Evolutionary conservation across 1,284 basidiomycete genomes (phyloP).

Genomic region (Puccinia horiana): DNA sequence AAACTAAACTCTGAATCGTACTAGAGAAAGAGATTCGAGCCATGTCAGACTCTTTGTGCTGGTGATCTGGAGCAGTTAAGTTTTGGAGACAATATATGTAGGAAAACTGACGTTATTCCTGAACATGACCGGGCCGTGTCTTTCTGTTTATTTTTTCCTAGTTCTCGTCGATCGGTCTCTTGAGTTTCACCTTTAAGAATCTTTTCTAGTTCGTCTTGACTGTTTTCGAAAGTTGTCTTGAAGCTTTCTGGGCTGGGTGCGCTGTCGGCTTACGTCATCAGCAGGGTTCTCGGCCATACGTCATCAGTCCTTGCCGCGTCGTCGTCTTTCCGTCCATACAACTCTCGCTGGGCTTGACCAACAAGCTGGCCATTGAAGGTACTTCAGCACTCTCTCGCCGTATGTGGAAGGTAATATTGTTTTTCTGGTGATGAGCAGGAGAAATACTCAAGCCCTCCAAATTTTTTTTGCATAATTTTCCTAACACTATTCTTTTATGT

Average conservation of each 20-base stretch:
- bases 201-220: not conserved
- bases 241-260: not conserved
- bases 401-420: too few relatives aligned
- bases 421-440: too few relatives aligned
- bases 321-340: not conserved
- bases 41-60: not conserved
- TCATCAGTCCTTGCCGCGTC: conserved; percentile 5
- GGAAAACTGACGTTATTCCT: conserved; percentile 28
- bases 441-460: too few relatives aligned
- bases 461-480: too few relatives aligned
- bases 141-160: not conserved
- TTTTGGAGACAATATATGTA: not conserved
- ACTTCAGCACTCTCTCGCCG: too few relatives aligned
- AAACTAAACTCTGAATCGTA: conserved; percentile 33
- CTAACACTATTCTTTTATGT: too few relatives aligned
- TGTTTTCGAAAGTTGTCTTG: too few relatives aligned
- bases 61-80: not conserved
- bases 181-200: not conserved
- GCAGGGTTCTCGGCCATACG: not conserved
- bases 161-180: not conserved
- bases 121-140: conserved; percentile 4
- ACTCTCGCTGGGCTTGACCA: not conserved
- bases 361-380: too few relatives aligned
- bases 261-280: not conserved
- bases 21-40: not conserved